Evolutionary conservation across 805 yeast species (phyloP).

Genomic region (Hyphopichia homilentoma): DNA sequence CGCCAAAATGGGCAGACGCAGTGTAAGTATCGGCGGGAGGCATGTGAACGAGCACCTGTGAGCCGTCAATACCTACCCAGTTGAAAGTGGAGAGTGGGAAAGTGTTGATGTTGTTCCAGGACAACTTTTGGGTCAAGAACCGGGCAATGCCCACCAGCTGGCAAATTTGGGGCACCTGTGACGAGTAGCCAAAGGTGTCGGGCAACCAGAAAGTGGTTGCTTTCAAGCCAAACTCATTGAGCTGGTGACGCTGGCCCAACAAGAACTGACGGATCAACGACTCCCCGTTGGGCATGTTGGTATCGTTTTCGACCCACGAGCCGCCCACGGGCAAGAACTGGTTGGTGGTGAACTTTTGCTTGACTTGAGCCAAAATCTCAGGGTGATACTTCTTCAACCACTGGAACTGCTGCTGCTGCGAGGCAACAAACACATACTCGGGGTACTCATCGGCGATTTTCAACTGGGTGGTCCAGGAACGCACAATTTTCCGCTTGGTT

Average conservation of each 20-base stretch:
- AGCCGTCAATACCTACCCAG: slow-evolving; percentile 93
- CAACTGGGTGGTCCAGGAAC: slow-evolving; percentile 94
- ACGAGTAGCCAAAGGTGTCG: slow-evolving; percentile 94
- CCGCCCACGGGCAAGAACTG: slow-evolving; percentile 93
- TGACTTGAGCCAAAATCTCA: slow-evolving; percentile 59
- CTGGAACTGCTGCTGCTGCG: slow-evolving; percentile 93
- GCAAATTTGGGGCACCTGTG: slow-evolving; percentile 92
- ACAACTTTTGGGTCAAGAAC: slow-evolving; percentile 87
- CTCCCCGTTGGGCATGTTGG: slow-evolving; percentile 94
- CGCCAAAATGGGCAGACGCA: slow-evolving; percentile 90
- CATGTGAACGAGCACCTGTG: slow-evolving; percentile 94
- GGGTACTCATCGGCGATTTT: slow-evolving; percentile 83
- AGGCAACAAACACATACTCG: slow-evolving; percentile 90
- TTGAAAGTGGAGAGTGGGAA: slow-evolving; percentile 91
- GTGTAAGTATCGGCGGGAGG: slow-evolving; percentile 97
- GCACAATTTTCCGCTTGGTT: slow-evolving; percentile 84
- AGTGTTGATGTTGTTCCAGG: slow-evolving; percentile 92
- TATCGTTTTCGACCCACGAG: slow-evolving; percentile 97
- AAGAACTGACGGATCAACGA: slow-evolving; percentile 83
- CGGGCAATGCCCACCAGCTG: slow-evolving; percentile 80
- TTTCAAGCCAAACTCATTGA: slow-evolving; percentile 71
- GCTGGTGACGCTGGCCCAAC: slow-evolving; percentile 84
- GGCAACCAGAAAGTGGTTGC: slow-evolving; percentile 91
- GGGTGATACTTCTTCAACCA: slow-evolving; percentile 92
- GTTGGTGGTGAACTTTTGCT: slow-evolving; percentile 63